Evolutionary conservation across 352 stramenopile species (phyloP).

Genomic region (Globisporangium paddicum): DNA sequence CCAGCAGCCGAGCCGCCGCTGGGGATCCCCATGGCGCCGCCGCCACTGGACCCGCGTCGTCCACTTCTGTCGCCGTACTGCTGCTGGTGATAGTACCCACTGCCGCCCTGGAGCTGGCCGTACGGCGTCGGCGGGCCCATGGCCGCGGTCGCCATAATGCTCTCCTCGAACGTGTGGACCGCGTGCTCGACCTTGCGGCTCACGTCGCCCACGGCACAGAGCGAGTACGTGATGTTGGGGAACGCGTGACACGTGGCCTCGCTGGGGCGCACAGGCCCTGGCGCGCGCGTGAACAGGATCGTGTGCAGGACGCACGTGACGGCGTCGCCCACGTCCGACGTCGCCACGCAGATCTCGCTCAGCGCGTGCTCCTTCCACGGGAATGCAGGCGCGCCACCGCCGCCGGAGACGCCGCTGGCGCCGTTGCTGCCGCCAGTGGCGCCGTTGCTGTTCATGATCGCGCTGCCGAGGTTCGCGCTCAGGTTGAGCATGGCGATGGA

Average conservation of each 20-base stretch:
- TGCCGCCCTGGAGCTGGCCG: constrained; percentile 12
- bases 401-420: background rate
- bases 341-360: constrained; percentile 52
- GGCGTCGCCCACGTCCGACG: constrained; percentile 55
- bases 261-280: constrained; percentile 61
- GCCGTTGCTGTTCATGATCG: constrained; percentile 12
- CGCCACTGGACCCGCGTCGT: constrained; percentile 18
- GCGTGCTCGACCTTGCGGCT: constrained; percentile 74
- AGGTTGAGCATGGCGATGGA: constrained; percentile 6
- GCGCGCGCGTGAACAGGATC: constrained; percentile 76
- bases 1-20: constrained; percentile 19
- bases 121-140: constrained; percentile 11
- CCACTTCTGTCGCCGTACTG: constrained; percentile 24
- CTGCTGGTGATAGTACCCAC: constrained; percentile 4
- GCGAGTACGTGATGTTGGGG: constrained; percentile 68
- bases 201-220: constrained; percentile 74
- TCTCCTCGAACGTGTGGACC: constrained; percentile 59
- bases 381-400: background rate
- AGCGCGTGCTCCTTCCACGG: constrained; percentile 59
- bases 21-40: constrained; percentile 6
- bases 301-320: constrained; percentile 72
- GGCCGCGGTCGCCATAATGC: constrained; percentile 14
- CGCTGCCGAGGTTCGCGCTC: constrained; percentile 11
- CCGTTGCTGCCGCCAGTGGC: background rate
- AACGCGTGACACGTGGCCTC: constrained; percentile 77